phyloP scores from a whole-genome alignment of 768 basidiomycete genomes.

The Lactarius tabidus region DNA sequence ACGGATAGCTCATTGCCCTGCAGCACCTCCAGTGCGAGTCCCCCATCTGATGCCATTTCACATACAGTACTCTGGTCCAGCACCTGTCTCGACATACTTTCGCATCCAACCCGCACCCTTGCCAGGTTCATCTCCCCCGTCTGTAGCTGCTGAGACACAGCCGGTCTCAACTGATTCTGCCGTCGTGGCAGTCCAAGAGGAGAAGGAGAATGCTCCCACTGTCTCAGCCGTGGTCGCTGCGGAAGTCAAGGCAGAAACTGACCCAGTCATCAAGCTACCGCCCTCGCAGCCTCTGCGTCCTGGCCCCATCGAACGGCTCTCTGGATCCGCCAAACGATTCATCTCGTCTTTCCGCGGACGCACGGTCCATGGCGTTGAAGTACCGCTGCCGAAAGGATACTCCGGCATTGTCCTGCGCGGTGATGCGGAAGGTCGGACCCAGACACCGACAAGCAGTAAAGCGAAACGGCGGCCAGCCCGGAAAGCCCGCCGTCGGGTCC shows the following conservation, averaged over 20 bases:
- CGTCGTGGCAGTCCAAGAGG: background rate
- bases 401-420: slow-evolving; percentile 56
- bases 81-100: slow-evolving; percentile 73
- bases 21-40: slow-evolving; percentile 2
- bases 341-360: slow-evolving; percentile 72
- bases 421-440: slow-evolving; percentile 24
- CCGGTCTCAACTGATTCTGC: background rate
- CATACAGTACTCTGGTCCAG: slow-evolving; percentile 64
- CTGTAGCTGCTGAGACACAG: background rate
- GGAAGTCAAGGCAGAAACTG: slow-evolving; percentile 1
- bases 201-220: background rate
- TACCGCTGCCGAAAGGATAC: slow-evolving; percentile 64
- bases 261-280: background rate
- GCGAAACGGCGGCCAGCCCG: slow-evolving; percentile 29
- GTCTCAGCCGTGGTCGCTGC: background rate
- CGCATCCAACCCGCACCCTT: slow-evolving; percentile 42
- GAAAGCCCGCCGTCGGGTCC: slow-evolving; percentile 29
- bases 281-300: background rate
- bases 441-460: slow-evolving; percentile 28
- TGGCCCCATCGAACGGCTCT: slow-evolving; percentile 12
- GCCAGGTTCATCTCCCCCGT: background rate
- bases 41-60: slow-evolving; percentile 85
- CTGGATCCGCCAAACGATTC: slow-evolving; percentile 37
- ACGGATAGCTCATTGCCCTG: background rate
- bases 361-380: slow-evolving; percentile 60